Evolutionary conservation across 2,329 filamentous ascomycete species (phyloP).

Genomic region (Penicillium sclerotiorum): DNA sequence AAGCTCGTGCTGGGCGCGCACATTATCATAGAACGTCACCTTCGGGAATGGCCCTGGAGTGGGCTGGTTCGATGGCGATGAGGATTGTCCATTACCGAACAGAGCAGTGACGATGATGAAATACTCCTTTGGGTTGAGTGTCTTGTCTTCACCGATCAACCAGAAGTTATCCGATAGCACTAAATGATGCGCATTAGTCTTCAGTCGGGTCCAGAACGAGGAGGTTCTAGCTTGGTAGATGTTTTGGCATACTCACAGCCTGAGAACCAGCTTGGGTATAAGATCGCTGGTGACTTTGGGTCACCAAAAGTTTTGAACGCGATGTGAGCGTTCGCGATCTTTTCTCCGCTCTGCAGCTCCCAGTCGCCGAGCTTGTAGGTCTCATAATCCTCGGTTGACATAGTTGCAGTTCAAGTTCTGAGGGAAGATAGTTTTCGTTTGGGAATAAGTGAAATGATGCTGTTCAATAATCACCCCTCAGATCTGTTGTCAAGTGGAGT

Average conservation of each 20-base stretch:
- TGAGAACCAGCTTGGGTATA: slow-evolving; percentile 79
- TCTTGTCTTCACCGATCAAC: slow-evolving; percentile 68
- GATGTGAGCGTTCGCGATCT: slow-evolving; percentile 66
- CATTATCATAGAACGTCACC: slow-evolving; percentile 69
- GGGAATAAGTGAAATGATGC: neutral
- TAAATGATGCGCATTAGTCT: slow-evolving; percentile 25
- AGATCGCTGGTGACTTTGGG: slow-evolving; percentile 62
- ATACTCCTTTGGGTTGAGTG: slow-evolving; percentile 65
- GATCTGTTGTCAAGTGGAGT: neutral
- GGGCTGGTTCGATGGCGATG: slow-evolving; percentile 65
- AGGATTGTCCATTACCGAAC: slow-evolving; percentile 70
- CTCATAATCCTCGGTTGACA: slow-evolving; percentile 44
- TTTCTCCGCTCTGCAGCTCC: slow-evolving; percentile 65
- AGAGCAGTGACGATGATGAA: slow-evolving; percentile 70
- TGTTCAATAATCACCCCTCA: neutral
- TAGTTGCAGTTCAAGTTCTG: slow-evolving; percentile 2
- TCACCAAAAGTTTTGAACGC: slow-evolving; percentile 78
- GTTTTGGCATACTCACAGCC: slow-evolving; percentile 40
- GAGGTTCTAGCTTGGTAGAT: neutral
- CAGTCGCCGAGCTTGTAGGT: slow-evolving; percentile 67
- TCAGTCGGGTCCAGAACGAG: too few species aligned
- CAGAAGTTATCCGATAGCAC: slow-evolving; percentile 72
- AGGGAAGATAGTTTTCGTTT: neutral
- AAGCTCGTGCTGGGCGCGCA: slow-evolving; percentile 66
- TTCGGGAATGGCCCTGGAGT: slow-evolving; percentile 61